phyloP scores from a whole-genome alignment of 768 basidiomycete species.

The Fistulinella prunicolor region DNA sequence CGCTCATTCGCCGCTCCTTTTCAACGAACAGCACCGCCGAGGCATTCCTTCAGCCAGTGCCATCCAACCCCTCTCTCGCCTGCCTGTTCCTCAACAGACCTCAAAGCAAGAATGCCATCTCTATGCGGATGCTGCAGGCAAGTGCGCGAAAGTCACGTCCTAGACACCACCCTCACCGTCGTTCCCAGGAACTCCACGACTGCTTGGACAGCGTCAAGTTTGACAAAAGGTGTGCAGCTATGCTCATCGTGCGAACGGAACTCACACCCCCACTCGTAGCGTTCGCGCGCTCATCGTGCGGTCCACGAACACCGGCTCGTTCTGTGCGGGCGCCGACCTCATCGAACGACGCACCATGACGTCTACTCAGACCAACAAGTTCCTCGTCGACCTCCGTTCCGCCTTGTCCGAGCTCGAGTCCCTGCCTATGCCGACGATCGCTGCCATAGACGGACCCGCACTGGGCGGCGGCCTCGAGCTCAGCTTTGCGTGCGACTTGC shows the following conservation, averaged over 20 bases:
- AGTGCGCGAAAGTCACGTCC: conserved; percentile 3
- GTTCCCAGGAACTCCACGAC: conserved; percentile 62
- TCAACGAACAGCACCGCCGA: conserved; percentile 26
- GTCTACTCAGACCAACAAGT: conserved; percentile 65
- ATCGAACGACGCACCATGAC: conserved; percentile 83
- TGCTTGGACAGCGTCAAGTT: conserved; percentile 64
- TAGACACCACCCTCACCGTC: conserved; percentile 3
- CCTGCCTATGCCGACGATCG: conserved; percentile 85
- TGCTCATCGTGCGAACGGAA: neutral
- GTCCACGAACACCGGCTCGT: conserved; percentile 72
- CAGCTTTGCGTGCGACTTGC: conserved; percentile 83
- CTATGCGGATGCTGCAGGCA: conserved; percentile 66
- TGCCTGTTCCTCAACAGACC: conserved; percentile 81
- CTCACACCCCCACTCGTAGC: conserved; percentile 33
- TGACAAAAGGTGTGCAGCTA: conserved; percentile 53
- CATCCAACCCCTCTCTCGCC: conserved; percentile 59
- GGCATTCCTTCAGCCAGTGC: conserved; percentile 49
- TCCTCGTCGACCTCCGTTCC: conserved; percentile 71
- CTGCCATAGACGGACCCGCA: conserved; percentile 90
- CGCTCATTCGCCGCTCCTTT: conserved; percentile 13
- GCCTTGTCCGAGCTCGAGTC: conserved; percentile 75
- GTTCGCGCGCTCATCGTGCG: conserved; percentile 80
- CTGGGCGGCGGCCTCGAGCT: conserved; percentile 92
- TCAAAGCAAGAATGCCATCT: conserved; percentile 85
- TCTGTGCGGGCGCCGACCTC: conserved; percentile 93